A percentile compares a stretch with the other conserved stretches of the same genome.
Evolutionary conservation across 2,329 filamentous ascomycete species (phyloP).

Genomic region (Didymella lethalis): DNA sequence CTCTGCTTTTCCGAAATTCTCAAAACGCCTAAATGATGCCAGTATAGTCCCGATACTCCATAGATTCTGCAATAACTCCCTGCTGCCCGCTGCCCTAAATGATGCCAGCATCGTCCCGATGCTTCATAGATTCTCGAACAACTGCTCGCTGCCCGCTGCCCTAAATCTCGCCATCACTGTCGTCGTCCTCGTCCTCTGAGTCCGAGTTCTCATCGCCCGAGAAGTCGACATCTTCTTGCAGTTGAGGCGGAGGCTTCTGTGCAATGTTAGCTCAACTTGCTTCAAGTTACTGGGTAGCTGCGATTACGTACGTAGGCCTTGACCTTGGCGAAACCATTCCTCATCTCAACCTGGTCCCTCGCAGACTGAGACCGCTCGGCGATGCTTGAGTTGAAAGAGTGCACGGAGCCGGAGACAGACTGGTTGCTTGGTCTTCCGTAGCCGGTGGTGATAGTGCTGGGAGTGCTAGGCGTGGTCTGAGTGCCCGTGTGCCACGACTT

Average conservation of each 20-base stretch:
- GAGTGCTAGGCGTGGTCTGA: slow-evolving; percentile 11
- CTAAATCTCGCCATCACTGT: slow-evolving; percentile 35
- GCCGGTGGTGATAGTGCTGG: slow-evolving; percentile 24
- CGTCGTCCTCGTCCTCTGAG: slow-evolving; percentile 46
- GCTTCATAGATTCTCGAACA: neutral
- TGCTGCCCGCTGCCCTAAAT: neutral
- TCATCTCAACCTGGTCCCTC: slow-evolving; percentile 6
- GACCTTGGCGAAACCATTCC: slow-evolving; percentile 42
- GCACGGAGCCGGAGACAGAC: slow-evolving; percentile 26
- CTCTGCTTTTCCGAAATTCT: slow-evolving; percentile 1
- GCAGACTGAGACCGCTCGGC: slow-evolving; percentile 35
- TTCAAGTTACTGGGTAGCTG: neutral
- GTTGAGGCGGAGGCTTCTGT: neutral
- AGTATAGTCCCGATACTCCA: neutral
- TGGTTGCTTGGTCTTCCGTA: slow-evolving; percentile 30
- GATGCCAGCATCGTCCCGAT: neutral
- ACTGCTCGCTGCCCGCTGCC: neutral
- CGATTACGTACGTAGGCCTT: slow-evolving; percentile 37
- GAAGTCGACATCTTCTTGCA: slow-evolving; percentile 50
- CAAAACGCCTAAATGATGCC: neutral
- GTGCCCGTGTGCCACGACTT: slow-evolving; percentile 40
- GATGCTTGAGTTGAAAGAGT: slow-evolving; percentile 35
- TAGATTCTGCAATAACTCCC: neutral
- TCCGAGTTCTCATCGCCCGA: slow-evolving; percentile 50
- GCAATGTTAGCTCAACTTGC: neutral